These are phyloP conservation scores for Marasmius sp. DNA, from an alignment of 1,284 basidiomycete genomes.

Conservation along the genomic window DNA sequence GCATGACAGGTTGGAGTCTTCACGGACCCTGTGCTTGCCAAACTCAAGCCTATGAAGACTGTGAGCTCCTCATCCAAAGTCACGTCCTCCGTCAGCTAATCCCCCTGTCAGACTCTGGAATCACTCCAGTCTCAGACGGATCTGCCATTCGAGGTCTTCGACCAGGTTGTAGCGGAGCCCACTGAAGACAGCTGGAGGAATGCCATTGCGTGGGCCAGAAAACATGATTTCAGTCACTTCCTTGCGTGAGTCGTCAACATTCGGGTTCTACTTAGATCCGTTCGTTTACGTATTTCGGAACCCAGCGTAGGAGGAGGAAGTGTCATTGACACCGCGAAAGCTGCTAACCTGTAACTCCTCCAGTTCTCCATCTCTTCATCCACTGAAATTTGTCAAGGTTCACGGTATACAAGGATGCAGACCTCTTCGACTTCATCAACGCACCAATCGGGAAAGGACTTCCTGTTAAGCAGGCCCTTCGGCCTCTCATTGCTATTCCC, in stretches of 20 bases:
- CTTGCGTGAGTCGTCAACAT: slow-evolving; percentile 65
- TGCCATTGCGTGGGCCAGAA: slow-evolving; percentile 87
- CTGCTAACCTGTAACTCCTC: slow-evolving; percentile 77
- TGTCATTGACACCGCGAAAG: slow-evolving; percentile 94
- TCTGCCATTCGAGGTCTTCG: slow-evolving; percentile 83
- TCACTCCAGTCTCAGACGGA: slow-evolving; percentile 73
- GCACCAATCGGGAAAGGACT: slow-evolving; percentile 93
- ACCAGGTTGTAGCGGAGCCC: slow-evolving; percentile 85
- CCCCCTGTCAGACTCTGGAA: slow-evolving; percentile 59
- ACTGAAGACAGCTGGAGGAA: slow-evolving; percentile 87
- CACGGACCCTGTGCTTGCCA: slow-evolving; percentile 85
- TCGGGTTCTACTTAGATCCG: slow-evolving; percentile 1
- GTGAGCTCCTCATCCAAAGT: slow-evolving; percentile 40
- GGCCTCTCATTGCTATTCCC: slow-evolving; percentile 90
- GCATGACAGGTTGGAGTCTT: slow-evolving; percentile 82
- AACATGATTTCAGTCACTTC: slow-evolving; percentile 91
- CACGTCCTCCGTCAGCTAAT: neutral
- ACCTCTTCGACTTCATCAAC: slow-evolving; percentile 95
- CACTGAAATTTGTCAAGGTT: slow-evolving; percentile 46
- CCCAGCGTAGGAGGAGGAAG: slow-evolving; percentile 89
- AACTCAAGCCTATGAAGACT: slow-evolving; percentile 80
- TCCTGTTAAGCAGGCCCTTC: slow-evolving; percentile 75
- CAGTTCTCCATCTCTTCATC: slow-evolving; percentile 1
- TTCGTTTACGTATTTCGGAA: slow-evolving; percentile 6
- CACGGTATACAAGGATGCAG: slow-evolving; percentile 86